Evolutionary conservation across 805 yeast genomes (phyloP).

Genomic region (Nadsonia fulvescens): DNA sequence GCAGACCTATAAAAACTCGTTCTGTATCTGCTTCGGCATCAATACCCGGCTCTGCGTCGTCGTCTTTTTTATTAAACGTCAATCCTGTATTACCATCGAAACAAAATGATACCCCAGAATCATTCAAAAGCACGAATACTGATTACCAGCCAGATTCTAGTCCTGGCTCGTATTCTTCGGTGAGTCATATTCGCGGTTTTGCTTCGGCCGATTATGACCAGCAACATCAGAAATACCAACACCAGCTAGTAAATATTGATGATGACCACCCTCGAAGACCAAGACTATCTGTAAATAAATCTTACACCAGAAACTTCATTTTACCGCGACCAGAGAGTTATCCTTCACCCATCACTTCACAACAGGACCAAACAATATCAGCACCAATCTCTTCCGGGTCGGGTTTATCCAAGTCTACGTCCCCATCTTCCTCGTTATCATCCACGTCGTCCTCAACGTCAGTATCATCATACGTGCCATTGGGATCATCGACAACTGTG

Average conservation of each 20-base stretch:
- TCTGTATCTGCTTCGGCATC: conserved; percentile 6
- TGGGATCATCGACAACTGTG: conserved; percentile 14
- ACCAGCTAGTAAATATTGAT: conserved; percentile 1
- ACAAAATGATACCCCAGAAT: too few species aligned
- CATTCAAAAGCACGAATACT: too few species aligned
- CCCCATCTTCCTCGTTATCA: conserved; percentile 12
- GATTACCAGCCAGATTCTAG: too few species aligned
- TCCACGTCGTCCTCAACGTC: conserved; percentile 10
- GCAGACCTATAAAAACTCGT: background rate
- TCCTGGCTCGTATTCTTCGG: too few species aligned
- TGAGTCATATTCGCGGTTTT: too few species aligned
- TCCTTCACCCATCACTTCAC: conserved; percentile 14
- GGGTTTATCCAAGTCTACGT: conserved; percentile 7
- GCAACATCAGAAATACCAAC: conserved; percentile 3
- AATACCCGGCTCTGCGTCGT: conserved; percentile 1
- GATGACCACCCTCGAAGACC: conserved; percentile 9
- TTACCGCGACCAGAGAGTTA: conserved; percentile 16
- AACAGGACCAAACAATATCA: too few species aligned
- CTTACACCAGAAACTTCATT: conserved; percentile 15
- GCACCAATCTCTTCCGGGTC: conserved; percentile 1
- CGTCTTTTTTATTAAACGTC: too few species aligned
- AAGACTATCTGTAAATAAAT: conserved; percentile 12
- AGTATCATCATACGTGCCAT: conserved; percentile 4
- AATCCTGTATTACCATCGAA: background rate
- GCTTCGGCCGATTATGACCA: conserved; percentile 2